Conservation (phyloP, 2,329 filamentous ascomycete species). For the Pseudocercospora pini-densiflorae region DNA sequence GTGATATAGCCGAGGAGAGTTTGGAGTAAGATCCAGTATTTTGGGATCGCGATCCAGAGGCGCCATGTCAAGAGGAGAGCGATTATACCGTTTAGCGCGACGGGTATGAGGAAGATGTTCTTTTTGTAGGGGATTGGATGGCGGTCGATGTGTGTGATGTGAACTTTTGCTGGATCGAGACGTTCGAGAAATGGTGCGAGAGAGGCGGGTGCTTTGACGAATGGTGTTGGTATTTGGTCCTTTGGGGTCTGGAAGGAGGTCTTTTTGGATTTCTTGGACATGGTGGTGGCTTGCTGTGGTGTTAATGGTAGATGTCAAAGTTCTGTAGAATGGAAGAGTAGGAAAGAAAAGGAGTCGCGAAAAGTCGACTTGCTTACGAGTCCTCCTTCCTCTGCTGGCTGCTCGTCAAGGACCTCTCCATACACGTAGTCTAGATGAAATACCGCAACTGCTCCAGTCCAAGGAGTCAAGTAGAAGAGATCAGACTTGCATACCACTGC, state of each 20-base stretch:
- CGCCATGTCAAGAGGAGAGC: slow-evolving; percentile 68
- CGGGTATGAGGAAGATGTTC: slow-evolving; percentile 80
- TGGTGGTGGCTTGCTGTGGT: slow-evolving; percentile 11
- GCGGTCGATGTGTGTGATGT: slow-evolving; percentile 82
- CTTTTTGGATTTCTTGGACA: slow-evolving; percentile 20
- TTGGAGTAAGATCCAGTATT: slow-evolving; percentile 71
- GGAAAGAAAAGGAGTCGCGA: background rate
- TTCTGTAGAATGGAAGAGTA: background rate
- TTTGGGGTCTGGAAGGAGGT: slow-evolving; percentile 7
- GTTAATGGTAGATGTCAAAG: background rate
- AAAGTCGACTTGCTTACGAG: background rate
- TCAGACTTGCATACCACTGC: background rate
- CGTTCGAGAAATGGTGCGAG: slow-evolving; percentile 69
- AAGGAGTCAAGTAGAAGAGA: background rate
- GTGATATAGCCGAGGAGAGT: slow-evolving; percentile 69
- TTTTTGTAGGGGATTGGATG: slow-evolving; percentile 73
- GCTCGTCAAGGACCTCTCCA: background rate
- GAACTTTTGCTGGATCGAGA: slow-evolving; percentile 72
- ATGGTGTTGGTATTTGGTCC: slow-evolving; percentile 56
- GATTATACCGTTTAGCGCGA: slow-evolving; percentile 75
- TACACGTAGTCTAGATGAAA: background rate
- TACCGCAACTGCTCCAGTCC: background rate
- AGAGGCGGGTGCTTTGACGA: slow-evolving; percentile 66
- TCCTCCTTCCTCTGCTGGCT: background rate
- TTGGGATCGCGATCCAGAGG: slow-evolving; percentile 69